Evolutionary conservation across 2,329 filamentous ascomycete genomes (phyloP).

Genomic region (Ophiostoma ulmi): DNA sequence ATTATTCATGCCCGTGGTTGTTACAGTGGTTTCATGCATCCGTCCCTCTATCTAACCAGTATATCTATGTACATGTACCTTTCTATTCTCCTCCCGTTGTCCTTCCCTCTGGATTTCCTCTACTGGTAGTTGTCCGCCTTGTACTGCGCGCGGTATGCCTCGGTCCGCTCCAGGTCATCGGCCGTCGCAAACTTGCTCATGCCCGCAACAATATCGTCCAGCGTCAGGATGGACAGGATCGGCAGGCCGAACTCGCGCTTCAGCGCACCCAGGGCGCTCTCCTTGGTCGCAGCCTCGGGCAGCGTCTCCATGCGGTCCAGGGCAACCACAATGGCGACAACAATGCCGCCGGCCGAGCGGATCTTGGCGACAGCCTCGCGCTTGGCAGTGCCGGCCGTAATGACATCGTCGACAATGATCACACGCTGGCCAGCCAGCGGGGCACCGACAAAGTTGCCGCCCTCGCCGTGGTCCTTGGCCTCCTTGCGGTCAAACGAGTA

Average conservation of each 20-base stretch:
- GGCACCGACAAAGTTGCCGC: conserved; percentile 85
- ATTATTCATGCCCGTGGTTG: conserved; percentile 4
- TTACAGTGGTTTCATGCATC: conserved; percentile 10
- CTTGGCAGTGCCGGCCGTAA: conserved; percentile 91
- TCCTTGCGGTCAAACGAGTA: conserved; percentile 97
- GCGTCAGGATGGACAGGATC: conserved; percentile 74
- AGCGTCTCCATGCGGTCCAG: conserved; percentile 84
- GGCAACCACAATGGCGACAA: conserved; percentile 83
- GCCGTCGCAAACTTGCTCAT: conserved; percentile 58
- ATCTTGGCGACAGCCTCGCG: conserved; percentile 89
- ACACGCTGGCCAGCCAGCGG: conserved; percentile 78
- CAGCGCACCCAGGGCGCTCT: conserved; percentile 81
- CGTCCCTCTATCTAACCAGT: background rate
- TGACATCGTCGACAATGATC: conserved; percentile 92
- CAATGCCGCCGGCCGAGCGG: conserved; percentile 71
- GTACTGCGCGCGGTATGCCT: conserved; percentile 67
- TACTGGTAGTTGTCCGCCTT: conserved; percentile 45
- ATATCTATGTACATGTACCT: background rate
- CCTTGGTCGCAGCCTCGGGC: conserved; percentile 55
- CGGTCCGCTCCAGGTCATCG: conserved; percentile 60
- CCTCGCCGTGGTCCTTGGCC: conserved; percentile 92
- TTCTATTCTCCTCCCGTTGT: background rate
- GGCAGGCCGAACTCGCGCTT: conserved; percentile 78
- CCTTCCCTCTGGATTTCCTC: background rate
- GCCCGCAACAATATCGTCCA: conserved; percentile 75